phyloP scores from a whole-genome alignment of 805 yeast genomes.

The Spathaspora hagerdaliae region DNA sequence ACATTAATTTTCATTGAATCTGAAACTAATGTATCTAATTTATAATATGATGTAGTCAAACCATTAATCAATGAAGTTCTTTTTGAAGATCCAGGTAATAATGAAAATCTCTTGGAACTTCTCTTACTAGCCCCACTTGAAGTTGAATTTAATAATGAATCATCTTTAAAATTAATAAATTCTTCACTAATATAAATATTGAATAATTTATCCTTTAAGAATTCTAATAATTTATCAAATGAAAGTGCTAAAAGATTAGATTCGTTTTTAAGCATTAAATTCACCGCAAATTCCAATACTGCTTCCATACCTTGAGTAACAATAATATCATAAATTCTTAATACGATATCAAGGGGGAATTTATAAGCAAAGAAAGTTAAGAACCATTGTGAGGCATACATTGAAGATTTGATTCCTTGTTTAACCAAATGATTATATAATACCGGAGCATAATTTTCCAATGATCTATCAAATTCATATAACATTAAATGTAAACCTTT shows the following conservation, averaged over 20 bases:
- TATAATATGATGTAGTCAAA: constrained; percentile 36
- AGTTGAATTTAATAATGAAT: not conserved
- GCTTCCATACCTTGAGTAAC: constrained; percentile 91
- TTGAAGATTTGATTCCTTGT: constrained; percentile 86
- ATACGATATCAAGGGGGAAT: constrained; percentile 84
- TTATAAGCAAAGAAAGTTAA: constrained; percentile 91
- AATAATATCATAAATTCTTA: constrained; percentile 82
- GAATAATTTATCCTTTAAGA: constrained; percentile 76
- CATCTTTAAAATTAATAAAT: constrained; percentile 17
- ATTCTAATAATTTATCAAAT: constrained; percentile 75
- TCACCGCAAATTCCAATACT: constrained; percentile 76
- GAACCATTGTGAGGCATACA: constrained; percentile 99
- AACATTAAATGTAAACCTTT: constrained; percentile 82
- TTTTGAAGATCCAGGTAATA: constrained; percentile 18
- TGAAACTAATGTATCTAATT: constrained; percentile 67
- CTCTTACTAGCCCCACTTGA: constrained; percentile 1
- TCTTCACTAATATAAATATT: constrained; percentile 55
- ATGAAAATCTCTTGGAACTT: constrained; percentile 16
- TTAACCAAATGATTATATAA: constrained; percentile 72
- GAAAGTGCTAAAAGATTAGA: constrained; percentile 52
- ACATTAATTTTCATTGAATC: constrained; percentile 76
- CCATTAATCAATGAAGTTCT: constrained; percentile 9
- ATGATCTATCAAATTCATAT: constrained; percentile 84
- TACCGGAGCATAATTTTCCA: constrained; percentile 73
- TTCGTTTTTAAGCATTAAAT: constrained; percentile 70